Percentiles rank a stretch among this genome's conserved stretches.
phyloP scores from a whole-genome alignment of 1,139 yeast species.

The Yamadazyma diospyri region DNA sequence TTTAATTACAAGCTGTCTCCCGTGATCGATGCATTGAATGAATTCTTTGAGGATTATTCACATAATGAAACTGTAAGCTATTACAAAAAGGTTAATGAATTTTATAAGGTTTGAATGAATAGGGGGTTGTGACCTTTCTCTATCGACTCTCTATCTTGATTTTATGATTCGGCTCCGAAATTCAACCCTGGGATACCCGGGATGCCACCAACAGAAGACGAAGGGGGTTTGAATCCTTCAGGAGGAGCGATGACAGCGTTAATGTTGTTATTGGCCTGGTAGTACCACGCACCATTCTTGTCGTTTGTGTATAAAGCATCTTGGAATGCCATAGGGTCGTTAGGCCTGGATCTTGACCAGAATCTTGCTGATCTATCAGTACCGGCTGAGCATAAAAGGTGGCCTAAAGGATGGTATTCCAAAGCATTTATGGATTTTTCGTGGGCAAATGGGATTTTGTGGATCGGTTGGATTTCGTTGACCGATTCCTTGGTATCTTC shows the following conservation, averaged over 20 bases:
- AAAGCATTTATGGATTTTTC: conserved; percentile 88
- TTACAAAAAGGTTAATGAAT: conserved; percentile 30
- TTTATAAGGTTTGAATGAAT: conserved; percentile 14
- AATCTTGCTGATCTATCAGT: conserved; percentile 92
- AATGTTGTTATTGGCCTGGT: conserved; percentile 62
- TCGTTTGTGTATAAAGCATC: conserved; percentile 73
- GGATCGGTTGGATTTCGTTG: conserved; percentile 45
- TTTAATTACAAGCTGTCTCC: conserved; percentile 15
- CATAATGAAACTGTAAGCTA: conserved; percentile 30
- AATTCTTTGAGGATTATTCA: conserved; percentile 30
- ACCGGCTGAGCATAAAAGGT: conserved; percentile 85
- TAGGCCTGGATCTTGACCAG: conserved; percentile 93
- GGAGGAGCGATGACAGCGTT: conserved; percentile 52
- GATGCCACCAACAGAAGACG: not conserved
- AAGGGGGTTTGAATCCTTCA: conserved; percentile 7
- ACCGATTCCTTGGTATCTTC: conserved; percentile 22
- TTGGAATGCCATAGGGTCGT: conserved; percentile 77
- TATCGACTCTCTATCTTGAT: too few species aligned
- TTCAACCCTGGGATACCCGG: conserved; percentile 12
- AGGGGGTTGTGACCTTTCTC: too few species aligned
- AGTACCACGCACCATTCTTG: conserved; percentile 71
- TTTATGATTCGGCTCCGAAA: conserved; percentile 1
- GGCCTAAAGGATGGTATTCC: conserved; percentile 94
- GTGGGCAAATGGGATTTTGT: conserved; percentile 84
- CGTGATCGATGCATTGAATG: conserved; percentile 14